Evolutionary conservation across 2,329 filamentous ascomycete species (phyloP).

Genomic region (Magnaporthales sp.): DNA sequence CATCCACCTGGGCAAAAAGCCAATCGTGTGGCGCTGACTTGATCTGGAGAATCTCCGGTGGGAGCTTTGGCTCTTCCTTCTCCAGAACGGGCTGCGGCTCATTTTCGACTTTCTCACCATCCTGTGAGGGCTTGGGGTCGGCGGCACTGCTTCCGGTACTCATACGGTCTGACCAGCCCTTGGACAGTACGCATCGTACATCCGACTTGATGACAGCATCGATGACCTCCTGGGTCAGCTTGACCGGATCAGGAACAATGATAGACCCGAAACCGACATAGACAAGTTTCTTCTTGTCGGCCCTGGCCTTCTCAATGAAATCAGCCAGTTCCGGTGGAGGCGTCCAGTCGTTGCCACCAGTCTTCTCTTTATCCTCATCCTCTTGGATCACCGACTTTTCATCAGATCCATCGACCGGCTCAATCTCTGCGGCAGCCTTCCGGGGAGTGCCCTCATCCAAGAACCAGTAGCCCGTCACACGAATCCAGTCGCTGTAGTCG

Average conservation of each 20-base stretch:
- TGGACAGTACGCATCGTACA: constrained; percentile 88
- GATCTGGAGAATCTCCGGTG: constrained; percentile 78
- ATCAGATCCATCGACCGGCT: background rate
- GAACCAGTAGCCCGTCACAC: constrained; percentile 97
- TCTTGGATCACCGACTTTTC: background rate
- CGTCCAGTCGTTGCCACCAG: constrained; percentile 40
- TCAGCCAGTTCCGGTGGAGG: constrained; percentile 67
- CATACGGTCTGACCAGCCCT: constrained; percentile 87
- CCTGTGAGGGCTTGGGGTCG: background rate
- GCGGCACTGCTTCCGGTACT: constrained; percentile 5
- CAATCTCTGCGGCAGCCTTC: constrained; percentile 1
- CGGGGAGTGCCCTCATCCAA: constrained; percentile 54
- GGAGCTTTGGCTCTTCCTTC: constrained; percentile 59
- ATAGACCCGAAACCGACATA: constrained; percentile 98
- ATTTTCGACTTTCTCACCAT: constrained; percentile 34
- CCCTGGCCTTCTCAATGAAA: constrained; percentile 77
- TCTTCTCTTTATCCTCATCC: background rate
- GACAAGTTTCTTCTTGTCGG: constrained; percentile 81
- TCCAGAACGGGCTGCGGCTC: constrained; percentile 3
- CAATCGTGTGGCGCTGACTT: constrained; percentile 91
- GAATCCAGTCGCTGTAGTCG: constrained; percentile 96
- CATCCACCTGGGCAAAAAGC: constrained; percentile 90
- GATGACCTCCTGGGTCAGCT: constrained; percentile 86
- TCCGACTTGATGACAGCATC: constrained; percentile 86
- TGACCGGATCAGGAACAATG: constrained; percentile 80